Percentiles rank a stretch among this genome's conserved stretches.
Conservation (phyloP, 2,329 filamentous ascomycete genomes). For the Chalaropsis ovoidea region DNA sequence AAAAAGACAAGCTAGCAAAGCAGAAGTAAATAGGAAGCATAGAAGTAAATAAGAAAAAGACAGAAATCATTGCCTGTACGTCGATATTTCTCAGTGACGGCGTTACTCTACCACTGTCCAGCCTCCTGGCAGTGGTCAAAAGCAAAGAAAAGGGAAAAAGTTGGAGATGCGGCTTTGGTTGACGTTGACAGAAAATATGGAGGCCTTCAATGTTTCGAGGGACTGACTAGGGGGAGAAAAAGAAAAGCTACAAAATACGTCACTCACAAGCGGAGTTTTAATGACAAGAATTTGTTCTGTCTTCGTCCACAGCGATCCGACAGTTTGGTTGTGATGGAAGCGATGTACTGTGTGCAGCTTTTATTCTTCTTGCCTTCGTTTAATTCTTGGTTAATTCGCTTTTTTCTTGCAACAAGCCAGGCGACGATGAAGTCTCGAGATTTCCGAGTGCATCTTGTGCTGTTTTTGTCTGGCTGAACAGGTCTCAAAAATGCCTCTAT, state of each 20-base stretch:
- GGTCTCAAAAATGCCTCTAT: neutral
- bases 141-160: neutral
- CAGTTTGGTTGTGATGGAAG: neutral
- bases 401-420: no score
- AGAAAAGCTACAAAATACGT: neutral
- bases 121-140: neutral
- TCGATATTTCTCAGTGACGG: neutral
- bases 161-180: neutral
- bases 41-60: neutral
- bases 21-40: neutral
- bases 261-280: neutral
- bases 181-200: constrained; percentile 11
- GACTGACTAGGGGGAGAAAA: neutral
- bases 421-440: no score
- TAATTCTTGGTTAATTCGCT: neutral
- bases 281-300: neutral
- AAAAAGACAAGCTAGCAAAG: neutral
- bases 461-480: neutral
- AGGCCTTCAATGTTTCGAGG: neutral
- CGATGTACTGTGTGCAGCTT: neutral
- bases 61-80: no score
- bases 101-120: no score
- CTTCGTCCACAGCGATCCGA: neutral
- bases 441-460: neutral
- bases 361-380: neutral